Base-by-base conservation (phyloP, 352 stramenopile genomes). In the Globisporangium alternatum region DNA sequence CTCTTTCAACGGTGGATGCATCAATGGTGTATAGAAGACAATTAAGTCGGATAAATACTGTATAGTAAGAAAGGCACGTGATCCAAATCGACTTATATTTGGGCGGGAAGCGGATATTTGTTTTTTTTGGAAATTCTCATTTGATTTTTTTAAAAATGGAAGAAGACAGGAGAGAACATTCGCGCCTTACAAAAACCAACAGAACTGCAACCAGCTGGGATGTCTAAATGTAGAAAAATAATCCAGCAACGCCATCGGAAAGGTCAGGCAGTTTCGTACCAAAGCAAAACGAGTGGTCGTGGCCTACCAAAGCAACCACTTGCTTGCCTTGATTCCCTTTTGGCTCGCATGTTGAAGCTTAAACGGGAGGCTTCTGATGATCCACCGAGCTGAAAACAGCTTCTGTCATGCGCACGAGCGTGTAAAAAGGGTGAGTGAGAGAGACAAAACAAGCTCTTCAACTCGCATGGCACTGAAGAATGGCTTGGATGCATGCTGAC, bases 101-200 rank as follows among this genome's bases (percentile, higher is more conserved):
- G 45, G 45, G 45, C 45, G 45, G 45, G 45, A 52, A 52, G 45
- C 0, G 45, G n/a, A 28, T 30, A 17, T 52, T 52, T 52, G 45
- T n/a, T n/a, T 1, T 28, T 49, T 49, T 49, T 9, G 6, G 43
- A 30, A 8, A 30, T 52, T 31, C 43, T 4, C 4, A 8, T 15
- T 52, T 25, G 45, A 30, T 30, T 52, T 52, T 52, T 52, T 31
- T 1, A n/a, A 52, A 52, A 52, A 52, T 52, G 45, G 45, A 52
- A 52, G 45, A 30, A 52, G 21, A 30, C 45, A 17, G 8, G 45
- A 52, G 45, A 52, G 45, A 52, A 52, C 45, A 52, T 17, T 30
- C 2, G n/a, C 2, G 45, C 45, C 30, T 28, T 52, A 52, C n/a
- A 25, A n/a, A 52, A 52, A 25, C 6, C 45, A 52, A 30, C 8